These are phyloP conservation scores for Fusarium chuoi DNA, from an alignment of 2,329 filamentous ascomycete species.

Conservation along the genomic window DNA sequence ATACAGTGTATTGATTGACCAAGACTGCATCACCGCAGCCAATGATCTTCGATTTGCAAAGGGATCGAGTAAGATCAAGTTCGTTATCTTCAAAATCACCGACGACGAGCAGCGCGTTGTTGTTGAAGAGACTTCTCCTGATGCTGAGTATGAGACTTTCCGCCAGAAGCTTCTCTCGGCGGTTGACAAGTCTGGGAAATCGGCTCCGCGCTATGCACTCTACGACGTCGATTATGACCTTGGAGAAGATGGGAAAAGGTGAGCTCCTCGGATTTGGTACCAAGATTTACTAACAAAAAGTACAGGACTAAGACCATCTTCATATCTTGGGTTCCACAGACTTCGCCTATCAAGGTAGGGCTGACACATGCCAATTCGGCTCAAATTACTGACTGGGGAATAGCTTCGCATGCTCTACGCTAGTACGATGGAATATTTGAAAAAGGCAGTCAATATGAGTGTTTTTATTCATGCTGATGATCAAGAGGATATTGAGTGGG, in stretches of 20 bases:
- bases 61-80: slow-evolving; percentile 14
- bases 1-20: slow-evolving; percentile 20
- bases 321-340: slow-evolving; percentile 33
- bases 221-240: slow-evolving; percentile 36
- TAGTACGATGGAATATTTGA: slow-evolving; percentile 36
- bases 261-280: fast-evolving
- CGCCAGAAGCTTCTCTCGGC: slow-evolving; percentile 22
- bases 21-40: slow-evolving; percentile 24
- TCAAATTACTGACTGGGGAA: neutral
- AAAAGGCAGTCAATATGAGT: slow-evolving; percentile 26
- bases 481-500: slow-evolving; percentile 26
- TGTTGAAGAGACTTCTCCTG: slow-evolving; percentile 20
- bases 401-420: slow-evolving; percentile 39
- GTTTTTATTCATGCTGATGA: slow-evolving; percentile 30
- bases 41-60: slow-evolving; percentile 14
- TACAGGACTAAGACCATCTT: slow-evolving; percentile 29
- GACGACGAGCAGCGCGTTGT: slow-evolving; percentile 22
- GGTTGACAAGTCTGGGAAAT: slow-evolving; percentile 9
- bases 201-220: slow-evolving; percentile 27
- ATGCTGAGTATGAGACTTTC: slow-evolving; percentile 23
- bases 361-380: neutral
- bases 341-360: slow-evolving; percentile 27
- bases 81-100: slow-evolving; percentile 32
- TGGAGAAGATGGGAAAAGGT: slow-evolving; percentile 33
- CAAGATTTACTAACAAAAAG: fast-evolving